Evolutionary conservation across 2,329 filamentous ascomycete species (phyloP).

Genomic region (Alternaria angustiovoidea): DNA sequence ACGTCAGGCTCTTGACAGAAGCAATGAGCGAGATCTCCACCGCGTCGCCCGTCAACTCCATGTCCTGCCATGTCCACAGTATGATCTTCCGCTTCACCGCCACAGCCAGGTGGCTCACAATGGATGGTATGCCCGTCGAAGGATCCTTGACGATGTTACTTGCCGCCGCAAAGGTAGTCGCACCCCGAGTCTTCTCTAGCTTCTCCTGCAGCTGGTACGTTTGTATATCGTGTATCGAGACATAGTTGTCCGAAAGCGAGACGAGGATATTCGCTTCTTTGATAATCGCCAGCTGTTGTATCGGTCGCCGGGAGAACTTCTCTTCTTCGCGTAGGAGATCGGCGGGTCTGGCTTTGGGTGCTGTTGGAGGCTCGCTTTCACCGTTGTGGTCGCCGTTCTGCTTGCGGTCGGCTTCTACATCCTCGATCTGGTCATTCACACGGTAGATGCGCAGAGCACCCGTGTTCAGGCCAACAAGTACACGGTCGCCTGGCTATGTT

Average conservation of each 20-base stretch:
- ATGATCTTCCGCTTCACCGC: slow-evolving; percentile 90
- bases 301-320: slow-evolving; percentile 86
- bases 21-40: slow-evolving; percentile 82
- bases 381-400: slow-evolving; percentile 39
- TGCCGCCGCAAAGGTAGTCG: slow-evolving; percentile 88
- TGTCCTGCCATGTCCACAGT: slow-evolving; percentile 95
- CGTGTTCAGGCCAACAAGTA: slow-evolving; percentile 90
- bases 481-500: slow-evolving; percentile 73
- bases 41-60: slow-evolving; percentile 79
- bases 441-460: slow-evolving; percentile 90
- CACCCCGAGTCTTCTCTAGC: slow-evolving; percentile 84
- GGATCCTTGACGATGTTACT: slow-evolving; percentile 94
- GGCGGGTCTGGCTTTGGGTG: slow-evolving; percentile 61
- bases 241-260: slow-evolving; percentile 86
- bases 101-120: slow-evolving; percentile 90
- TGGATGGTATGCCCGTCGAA: slow-evolving; percentile 86
- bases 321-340: slow-evolving; percentile 92
- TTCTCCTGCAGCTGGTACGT: slow-evolving; percentile 84
- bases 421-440: slow-evolving; percentile 72
- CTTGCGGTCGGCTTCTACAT: slow-evolving; percentile 47
- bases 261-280: slow-evolving; percentile 93
- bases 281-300: slow-evolving; percentile 94
- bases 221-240: slow-evolving; percentile 89
- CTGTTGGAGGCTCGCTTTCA: slow-evolving; percentile 55
- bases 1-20: slow-evolving; percentile 86